Evolutionary conservation across 2,329 filamentous ascomycete genomes (phyloP), one percentile per base, ranked within the genome.

Genomic region (Pseudogymnoascus sp.): DNA sequence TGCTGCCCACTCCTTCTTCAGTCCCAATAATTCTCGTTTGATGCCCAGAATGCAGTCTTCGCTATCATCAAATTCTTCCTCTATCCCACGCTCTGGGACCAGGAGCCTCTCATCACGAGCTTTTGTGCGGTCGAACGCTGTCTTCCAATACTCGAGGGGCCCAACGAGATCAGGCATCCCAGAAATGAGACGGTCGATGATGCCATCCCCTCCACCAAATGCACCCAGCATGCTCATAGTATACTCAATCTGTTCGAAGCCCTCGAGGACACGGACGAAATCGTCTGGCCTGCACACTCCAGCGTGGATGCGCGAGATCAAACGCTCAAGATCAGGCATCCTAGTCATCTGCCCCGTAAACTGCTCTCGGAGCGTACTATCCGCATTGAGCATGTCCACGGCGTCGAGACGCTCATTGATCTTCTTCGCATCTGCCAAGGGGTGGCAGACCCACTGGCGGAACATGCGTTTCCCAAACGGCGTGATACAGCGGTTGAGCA

Each of bases 221-320:
- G 87, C 82, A 57, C 83, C 81, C 1, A 97, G 82, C 21, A 97
- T 81, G 61, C 86, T 84, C 82, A 96, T 91, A 0, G 93, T 96
- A 74, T 96, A 95, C 67, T 97, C 92, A 54, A 99, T 97, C 75
- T 97, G 93, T 77, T 97, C 95, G 69, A 97, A 99, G 0, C 95
- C 95, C 74, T 97, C 93, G 0, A 99, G 80, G 0, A 97, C 93
- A 59, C 87, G 89, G 54, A 97, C 86, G 74, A 99, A 99, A 73
- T 99, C 95, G 64, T 95, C 90, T 0, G 92, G 85, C 71, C 87
- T 91, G 77, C 93, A 97, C n/a, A 86, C 86, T 0, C 91, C 90
- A 0, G 95, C 95, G 71, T 99, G 95, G 10, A 99, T 89, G 7
- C 95, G 88, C 26, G 95, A 99, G 62, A 97, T 96, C 54, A 97